phyloP scores from a whole-genome alignment of 108 stramenopile genomes.

The Fragilaria radians region DNA sequence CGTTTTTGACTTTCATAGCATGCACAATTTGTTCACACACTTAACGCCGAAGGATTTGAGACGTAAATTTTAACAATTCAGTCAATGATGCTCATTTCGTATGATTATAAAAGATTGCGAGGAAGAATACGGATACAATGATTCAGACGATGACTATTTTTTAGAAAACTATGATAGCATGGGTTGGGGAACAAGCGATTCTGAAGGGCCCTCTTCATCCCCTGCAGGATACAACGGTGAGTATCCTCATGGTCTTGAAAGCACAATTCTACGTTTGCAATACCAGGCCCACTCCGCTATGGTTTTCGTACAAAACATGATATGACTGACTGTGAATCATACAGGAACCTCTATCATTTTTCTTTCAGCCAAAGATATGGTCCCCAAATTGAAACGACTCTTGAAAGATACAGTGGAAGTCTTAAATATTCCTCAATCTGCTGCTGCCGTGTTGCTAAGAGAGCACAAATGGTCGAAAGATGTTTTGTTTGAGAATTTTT shows the following conservation, averaged over 20 bases:
- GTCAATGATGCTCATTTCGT: too few relatives aligned
- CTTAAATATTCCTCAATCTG: slow-evolving; percentile 67
- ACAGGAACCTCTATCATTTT: slow-evolving; percentile 51
- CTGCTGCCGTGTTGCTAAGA: slow-evolving; percentile 84
- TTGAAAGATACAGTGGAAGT: slow-evolving; percentile 73
- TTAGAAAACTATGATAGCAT: background rate
- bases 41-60: too few relatives aligned
- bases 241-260: background rate
- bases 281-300: background rate
- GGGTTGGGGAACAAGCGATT: slow-evolving; percentile 1
- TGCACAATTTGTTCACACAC: too few relatives aligned
- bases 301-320: background rate
- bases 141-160: slow-evolving; percentile 5
- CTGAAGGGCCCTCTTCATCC: background rate
- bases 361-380: slow-evolving; percentile 52
- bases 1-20: too few relatives aligned
- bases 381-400: slow-evolving; percentile 62
- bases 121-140: slow-evolving; percentile 3
- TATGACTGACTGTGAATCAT: background rate
- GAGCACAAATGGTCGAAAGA: slow-evolving; percentile 92
- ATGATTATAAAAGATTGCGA: too few relatives aligned
- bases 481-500: slow-evolving; percentile 78
- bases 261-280: background rate
- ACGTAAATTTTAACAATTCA: too few relatives aligned
- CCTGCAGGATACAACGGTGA: background rate